A percentile compares a stretch with the other conserved stretches of the same genome.
These are phyloP conservation scores for Megacollybia marginata DNA, from an alignment of 768 basidiomycete species.

Conservation along the genomic window DNA sequence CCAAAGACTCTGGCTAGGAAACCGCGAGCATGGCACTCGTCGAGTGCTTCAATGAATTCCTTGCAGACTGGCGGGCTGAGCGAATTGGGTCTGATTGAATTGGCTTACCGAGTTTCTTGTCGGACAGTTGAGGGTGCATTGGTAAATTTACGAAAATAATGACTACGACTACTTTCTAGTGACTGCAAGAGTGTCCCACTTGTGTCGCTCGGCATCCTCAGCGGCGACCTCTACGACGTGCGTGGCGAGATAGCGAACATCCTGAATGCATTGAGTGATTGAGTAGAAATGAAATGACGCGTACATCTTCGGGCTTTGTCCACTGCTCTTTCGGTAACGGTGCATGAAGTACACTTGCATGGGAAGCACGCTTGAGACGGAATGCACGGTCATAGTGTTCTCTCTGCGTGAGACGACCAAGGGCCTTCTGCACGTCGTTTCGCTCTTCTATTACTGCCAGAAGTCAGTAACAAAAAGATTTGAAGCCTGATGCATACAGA, in stretches of 20 bases:
- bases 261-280: conserved; percentile 37
- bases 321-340: conserved; percentile 78
- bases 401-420: conserved; percentile 69
- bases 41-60: conserved; percentile 72
- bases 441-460: conserved; percentile 69
- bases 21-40: conserved; percentile 55
- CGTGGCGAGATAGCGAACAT: conserved; percentile 81
- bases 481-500: conserved; percentile 49
- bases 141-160: background rate
- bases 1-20: conserved; percentile 60
- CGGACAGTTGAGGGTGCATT: conserved; percentile 71
- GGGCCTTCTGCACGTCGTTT: conserved; percentile 71
- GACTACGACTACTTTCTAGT: conserved; percentile 48
- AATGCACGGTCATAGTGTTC: conserved; percentile 87
- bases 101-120: conserved; percentile 49
- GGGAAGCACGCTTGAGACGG: conserved; percentile 81
- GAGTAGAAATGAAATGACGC: conserved; percentile 14
- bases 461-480: conserved; percentile 6
- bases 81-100: conserved; percentile 3
- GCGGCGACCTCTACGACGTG: conserved; percentile 63
- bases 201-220: conserved; percentile 70
- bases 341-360: conserved; percentile 72
- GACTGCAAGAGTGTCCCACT: conserved; percentile 77
- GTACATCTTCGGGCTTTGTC: conserved; percentile 69
- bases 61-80: conserved; percentile 46